Base-by-base conservation (phyloP, 2,329 filamentous ascomycete species). In the Talaromyces rugulosus region DNA sequence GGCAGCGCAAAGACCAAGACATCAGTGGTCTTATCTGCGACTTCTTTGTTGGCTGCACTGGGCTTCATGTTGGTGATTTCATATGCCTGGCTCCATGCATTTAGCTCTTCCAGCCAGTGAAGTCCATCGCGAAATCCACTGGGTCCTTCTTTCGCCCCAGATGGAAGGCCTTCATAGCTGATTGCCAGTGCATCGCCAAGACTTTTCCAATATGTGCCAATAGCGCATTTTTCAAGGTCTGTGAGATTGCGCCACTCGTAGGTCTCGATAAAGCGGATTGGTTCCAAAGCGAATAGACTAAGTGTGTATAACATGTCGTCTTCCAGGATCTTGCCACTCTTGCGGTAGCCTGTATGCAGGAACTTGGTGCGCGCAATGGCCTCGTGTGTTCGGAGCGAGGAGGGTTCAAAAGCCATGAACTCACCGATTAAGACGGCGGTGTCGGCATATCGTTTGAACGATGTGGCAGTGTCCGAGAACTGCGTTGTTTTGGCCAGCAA, bases 211-310 rank as follows among this genome's bases (percentile, higher is more conserved):
- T 89, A 86, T 0, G 85, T 86, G 12, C 84, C 87, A 31, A 88
- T 74, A 0, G 88, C 89, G 63, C 87, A 89, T 14, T 79, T 72
- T 73, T 93, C 90, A 73, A 92, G 80, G 0, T 87, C 84, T 14
- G 82, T 87, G 18, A 91, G 72, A 6, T 77, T 52, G 2, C 90
- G 83, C 89, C 90, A 94, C 70, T 93, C 90, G 67, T 86, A 90
- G 3, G 77, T 77, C 4, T 80, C 72, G 34, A 89, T 82, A 79
- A 89, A 92, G 14, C 82, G 78, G 30, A 84, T 74, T 0, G 89
- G 88, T 69, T 92, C 87, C 0, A 83, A 77, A 18, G 89, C 82
- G 70, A 91, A 91, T 0, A 90, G 72, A 14, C 81, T 78, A 0
- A 89, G 78, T 0, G 87, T 89, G 71, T 88, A 89, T 0, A 90